A percentile compares a stretch with the other conserved stretches of the same genome.
phyloP scores from a whole-genome alignment of 1,284 basidiomycete species.

The Cryptococcus amylolentus region DNA sequence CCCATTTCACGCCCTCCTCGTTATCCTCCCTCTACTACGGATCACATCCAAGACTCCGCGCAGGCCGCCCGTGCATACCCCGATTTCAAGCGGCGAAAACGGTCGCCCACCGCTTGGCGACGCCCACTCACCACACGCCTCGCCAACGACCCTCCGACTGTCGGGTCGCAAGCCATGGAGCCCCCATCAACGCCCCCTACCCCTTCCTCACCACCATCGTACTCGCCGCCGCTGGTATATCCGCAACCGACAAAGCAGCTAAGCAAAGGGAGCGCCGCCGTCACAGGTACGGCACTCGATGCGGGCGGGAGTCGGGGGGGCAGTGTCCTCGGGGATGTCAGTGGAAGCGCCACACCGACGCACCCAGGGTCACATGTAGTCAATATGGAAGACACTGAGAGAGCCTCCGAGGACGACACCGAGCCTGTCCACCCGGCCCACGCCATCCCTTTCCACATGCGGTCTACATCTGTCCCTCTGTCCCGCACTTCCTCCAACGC shows the following conservation, averaged over 20 bases:
- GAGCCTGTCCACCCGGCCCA: neutral
- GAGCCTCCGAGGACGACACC: neutral
- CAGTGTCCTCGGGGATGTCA: neutral
- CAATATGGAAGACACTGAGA: neutral
- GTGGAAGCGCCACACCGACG: neutral
- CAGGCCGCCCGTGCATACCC: too few relatives aligned
- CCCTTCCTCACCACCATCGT: conserved; percentile 12
- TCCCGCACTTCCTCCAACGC: conserved; percentile 5
- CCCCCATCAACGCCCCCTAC: conserved; percentile 4
- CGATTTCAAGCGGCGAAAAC: too few relatives aligned
- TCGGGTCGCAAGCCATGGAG: too few relatives aligned
- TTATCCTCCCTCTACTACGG: too few relatives aligned
- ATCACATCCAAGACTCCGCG: too few relatives aligned
- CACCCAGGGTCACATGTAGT: neutral
- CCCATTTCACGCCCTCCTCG: too few relatives aligned
- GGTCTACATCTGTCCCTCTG: neutral
- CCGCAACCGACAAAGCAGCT: conserved; percentile 3
- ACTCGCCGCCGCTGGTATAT: neutral
- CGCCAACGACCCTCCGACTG: too few relatives aligned
- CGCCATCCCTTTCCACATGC: conserved; percentile 8
- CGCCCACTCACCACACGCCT: too few relatives aligned
- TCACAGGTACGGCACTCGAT: neutral
- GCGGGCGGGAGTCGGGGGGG: neutral
- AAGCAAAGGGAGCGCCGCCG: conserved; percentile 4
- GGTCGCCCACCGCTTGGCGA: too few relatives aligned